Percentiles rank a stretch among this genome's conserved stretches.
phyloP scores from a whole-genome alignment of 2,329 filamentous ascomycete genomes.

The Fusarium torulosum region DNA sequence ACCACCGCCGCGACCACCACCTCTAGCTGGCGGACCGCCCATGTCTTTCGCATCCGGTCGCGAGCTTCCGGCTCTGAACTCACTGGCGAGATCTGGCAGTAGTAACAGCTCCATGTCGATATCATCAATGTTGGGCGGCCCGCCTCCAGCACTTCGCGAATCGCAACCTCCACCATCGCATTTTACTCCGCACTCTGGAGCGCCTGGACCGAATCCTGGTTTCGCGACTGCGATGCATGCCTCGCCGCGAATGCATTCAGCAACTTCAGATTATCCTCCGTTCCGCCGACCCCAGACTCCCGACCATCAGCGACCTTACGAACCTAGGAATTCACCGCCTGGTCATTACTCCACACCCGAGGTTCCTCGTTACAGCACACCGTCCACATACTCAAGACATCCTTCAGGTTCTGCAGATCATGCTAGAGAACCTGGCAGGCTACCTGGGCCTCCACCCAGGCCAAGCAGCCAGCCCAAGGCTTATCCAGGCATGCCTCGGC shows the following conservation, averaged over 20 bases:
- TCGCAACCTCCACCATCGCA: slow-evolving; percentile 55
- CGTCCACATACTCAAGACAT: slow-evolving; percentile 67
- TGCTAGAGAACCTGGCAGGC: slow-evolving; percentile 55
- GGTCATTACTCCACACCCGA: slow-evolving; percentile 69
- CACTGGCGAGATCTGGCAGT: slow-evolving; percentile 61
- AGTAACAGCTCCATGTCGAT: slow-evolving; percentile 71
- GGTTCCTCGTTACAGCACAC: slow-evolving; percentile 69
- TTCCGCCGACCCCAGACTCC: slow-evolving; percentile 79
- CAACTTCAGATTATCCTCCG: slow-evolving; percentile 69
- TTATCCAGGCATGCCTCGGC: slow-evolving; percentile 59
- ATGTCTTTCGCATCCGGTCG: slow-evolving; percentile 63
- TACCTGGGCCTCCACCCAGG: slow-evolving; percentile 60
- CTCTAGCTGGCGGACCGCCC: slow-evolving; percentile 58
- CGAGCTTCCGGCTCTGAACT: slow-evolving; percentile 65
- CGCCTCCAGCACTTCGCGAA: slow-evolving; percentile 59
- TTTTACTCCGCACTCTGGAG: slow-evolving; percentile 59
- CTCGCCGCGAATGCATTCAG: slow-evolving; percentile 67
- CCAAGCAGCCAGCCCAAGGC: slow-evolving; percentile 66
- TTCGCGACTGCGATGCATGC: slow-evolving; percentile 65
- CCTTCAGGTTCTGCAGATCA: slow-evolving; percentile 63
- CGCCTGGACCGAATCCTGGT: slow-evolving; percentile 57
- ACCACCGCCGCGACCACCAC: slow-evolving; percentile 61
- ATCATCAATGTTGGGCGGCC: slow-evolving; percentile 70
- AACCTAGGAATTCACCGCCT: slow-evolving; percentile 63
- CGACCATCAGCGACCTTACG: slow-evolving; percentile 72